A percentile compares a stretch with the other conserved stretches of the same genome.
phyloP scores from a whole-genome alignment of 164 flowering plant genomes.

The Vitis cinerea region DNA sequence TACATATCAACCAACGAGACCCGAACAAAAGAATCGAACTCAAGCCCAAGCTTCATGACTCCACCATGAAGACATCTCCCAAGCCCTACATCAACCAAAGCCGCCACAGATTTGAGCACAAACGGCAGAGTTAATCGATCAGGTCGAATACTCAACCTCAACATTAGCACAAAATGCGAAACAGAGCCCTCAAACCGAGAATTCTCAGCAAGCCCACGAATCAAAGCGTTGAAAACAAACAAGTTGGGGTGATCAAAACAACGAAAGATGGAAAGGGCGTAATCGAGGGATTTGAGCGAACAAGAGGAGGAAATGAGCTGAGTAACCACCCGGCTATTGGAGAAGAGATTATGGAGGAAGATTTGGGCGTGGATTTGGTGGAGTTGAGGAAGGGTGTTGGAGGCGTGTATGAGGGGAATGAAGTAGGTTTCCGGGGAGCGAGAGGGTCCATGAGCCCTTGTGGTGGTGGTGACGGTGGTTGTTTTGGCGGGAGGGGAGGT shows the following conservation, averaged over 20 bases:
- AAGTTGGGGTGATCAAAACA: constrained; percentile 19
- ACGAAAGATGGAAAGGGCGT: constrained; percentile 34
- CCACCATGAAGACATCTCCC: constrained; percentile 34
- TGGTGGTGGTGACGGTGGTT: background rate
- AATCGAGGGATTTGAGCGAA: constrained; percentile 25
- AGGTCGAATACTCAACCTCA: constrained; percentile 29
- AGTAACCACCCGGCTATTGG: constrained; percentile 30
- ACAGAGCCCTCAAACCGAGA: constrained; percentile 21
- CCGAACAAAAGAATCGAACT: constrained; percentile 43
- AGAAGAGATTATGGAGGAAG: constrained; percentile 22
- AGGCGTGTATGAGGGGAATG: constrained; percentile 38
- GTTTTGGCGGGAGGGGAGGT: constrained; percentile 10
- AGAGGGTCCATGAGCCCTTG: no score
- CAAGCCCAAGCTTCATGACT: constrained; percentile 36
- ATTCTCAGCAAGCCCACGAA: constrained; percentile 41
- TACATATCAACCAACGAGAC: constrained; percentile 56
- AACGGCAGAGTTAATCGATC: constrained; percentile 48
- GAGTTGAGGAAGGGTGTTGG: constrained; percentile 26
- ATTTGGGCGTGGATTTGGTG: constrained; percentile 50
- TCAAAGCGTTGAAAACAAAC: constrained; percentile 43
- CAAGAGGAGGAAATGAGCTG: constrained; percentile 43
- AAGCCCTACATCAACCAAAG: constrained; percentile 18
- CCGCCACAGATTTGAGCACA: constrained; percentile 38
- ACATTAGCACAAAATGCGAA: constrained; percentile 33
- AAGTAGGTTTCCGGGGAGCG: constrained; percentile 17